Conservation (phyloP, 805 yeast genomes). For the Tetrapisispora namnaoensis region DNA sequence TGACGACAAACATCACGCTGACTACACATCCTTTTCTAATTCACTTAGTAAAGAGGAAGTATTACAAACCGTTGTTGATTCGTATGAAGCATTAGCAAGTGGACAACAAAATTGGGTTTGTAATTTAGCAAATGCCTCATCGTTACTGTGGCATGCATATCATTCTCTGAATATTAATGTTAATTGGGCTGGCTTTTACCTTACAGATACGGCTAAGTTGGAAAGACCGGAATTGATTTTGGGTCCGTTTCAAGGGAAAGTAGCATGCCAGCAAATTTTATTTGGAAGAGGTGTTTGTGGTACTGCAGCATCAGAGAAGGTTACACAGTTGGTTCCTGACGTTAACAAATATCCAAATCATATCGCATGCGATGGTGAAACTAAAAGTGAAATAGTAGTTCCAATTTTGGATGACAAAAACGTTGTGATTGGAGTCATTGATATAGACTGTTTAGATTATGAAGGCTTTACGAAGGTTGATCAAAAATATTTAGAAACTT, state of each 20-base stretch:
- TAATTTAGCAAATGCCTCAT: slow-evolving; percentile 76
- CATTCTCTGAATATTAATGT: slow-evolving; percentile 47
- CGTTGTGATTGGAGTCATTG: slow-evolving; percentile 63
- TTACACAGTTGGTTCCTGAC: slow-evolving; percentile 68
- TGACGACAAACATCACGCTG: slow-evolving; percentile 53
- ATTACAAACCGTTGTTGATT: slow-evolving; percentile 45
- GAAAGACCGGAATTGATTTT: slow-evolving; percentile 42
- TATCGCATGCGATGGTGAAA: slow-evolving; percentile 95
- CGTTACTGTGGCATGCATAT: slow-evolving; percentile 83
- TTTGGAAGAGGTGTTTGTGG: slow-evolving; percentile 92
- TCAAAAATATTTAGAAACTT: slow-evolving; percentile 43
- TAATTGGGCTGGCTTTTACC: slow-evolving; percentile 93
- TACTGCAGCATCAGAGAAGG: slow-evolving; percentile 48
- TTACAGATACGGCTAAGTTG: slow-evolving; percentile 24
- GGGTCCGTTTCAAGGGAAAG: slow-evolving; percentile 95
- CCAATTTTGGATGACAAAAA: slow-evolving; percentile 49
- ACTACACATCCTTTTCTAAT: slow-evolving; percentile 44
- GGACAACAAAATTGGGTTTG: slow-evolving; percentile 79
- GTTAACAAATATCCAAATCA: slow-evolving; percentile 82
- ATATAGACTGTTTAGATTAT: slow-evolving; percentile 63
- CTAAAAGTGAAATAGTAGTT: slow-evolving; percentile 86
- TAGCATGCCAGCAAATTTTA: slow-evolving; percentile 79
- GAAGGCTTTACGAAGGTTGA: slow-evolving; percentile 65
- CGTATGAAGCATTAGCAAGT: slow-evolving; percentile 54
- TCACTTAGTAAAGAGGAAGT: slow-evolving; percentile 39